Evolutionary conservation across 805 yeast genomes (phyloP), one percentile per base, ranked within the genome.

Genomic region (Citeromyces matritensis): DNA sequence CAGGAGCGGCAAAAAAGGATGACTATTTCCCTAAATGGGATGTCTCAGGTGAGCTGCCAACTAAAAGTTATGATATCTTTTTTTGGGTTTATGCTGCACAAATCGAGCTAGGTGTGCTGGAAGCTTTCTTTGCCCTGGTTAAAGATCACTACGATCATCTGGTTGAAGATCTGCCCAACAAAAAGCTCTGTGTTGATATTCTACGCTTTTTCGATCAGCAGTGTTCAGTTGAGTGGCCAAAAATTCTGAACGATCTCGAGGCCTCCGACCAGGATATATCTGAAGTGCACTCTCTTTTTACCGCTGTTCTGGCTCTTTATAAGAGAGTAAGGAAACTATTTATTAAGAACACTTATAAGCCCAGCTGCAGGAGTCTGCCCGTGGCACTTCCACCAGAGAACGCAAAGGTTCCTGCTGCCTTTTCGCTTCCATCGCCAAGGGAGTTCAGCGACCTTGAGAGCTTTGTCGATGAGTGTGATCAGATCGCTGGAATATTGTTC

Each of bases 51-150:
- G 33, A 45, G 6, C 32, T 53, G 4, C 57, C 58, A 28, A 57
- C 66, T 17, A 56, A 51, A 11, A 35, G 42, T 30, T 53, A 64
- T 1, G 65, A 65, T 3, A 60, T 78, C 23, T 79, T 23, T 7
- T 14, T 77, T 41, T 73, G 77, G 63, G 65, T 64, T 29, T 64
- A 72, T 33, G 73, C 82, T 29, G 73, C 79, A 8, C 82, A 76
- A 44, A 80, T 86, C 27, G 91, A 85, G 46, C 61, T 79, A 25
- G 93, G 93, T 26, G 71, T 85, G 23, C 57, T 85, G 36, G 93
- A 82, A 46, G 82, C 84, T 0, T 56, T 84, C 35, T 64, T 73
- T 28, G 65, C 77, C 21, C 64, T 93, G 49, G 70, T 83, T 13
- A 64, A 70, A 29, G 75, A 77, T 40, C 82, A 79, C 46, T 85